phyloP scores from a whole-genome alignment of 768 basidiomycete species.

The Amanita exitialis region DNA sequence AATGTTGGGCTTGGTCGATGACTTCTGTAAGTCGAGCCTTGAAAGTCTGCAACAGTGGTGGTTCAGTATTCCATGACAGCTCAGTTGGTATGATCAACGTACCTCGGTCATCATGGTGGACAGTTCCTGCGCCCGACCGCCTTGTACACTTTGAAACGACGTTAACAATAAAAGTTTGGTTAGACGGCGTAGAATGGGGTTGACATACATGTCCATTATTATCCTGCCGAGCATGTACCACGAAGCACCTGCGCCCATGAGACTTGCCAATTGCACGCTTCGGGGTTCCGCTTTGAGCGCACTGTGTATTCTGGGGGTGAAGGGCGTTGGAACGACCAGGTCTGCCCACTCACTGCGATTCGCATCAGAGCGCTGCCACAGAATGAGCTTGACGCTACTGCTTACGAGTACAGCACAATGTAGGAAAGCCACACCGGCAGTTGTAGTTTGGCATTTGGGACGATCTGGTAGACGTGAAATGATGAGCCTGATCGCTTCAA shows the following conservation, averaged over 20 bases:
- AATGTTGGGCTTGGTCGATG: constrained; percentile 84
- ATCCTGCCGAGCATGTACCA: constrained; percentile 93
- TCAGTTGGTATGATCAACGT: constrained; percentile 6
- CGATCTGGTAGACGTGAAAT: constrained; percentile 49
- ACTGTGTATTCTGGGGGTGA: constrained; percentile 67
- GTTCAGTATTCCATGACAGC: constrained; percentile 4
- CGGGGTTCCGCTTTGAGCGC: constrained; percentile 85
- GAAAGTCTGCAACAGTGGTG: constrained; percentile 46
- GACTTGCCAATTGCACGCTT: constrained; percentile 71
- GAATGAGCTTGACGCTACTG: constrained; percentile 1
- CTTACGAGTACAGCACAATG: constrained; percentile 72
- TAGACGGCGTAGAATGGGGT: background rate
- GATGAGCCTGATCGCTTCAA: background rate
- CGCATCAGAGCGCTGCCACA: background rate
- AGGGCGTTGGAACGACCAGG: constrained; percentile 74
- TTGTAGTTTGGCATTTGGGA: constrained; percentile 63
- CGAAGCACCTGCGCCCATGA: constrained; percentile 79
- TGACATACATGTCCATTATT: constrained; percentile 67
- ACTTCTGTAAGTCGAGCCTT: constrained; percentile 66
- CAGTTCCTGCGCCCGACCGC: constrained; percentile 63
- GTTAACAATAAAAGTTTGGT: background rate
- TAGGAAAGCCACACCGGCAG: constrained; percentile 90
- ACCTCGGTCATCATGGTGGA: constrained; percentile 65
- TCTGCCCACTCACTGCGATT: constrained; percentile 73
- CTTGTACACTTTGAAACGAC: constrained; percentile 48